Evolutionary conservation across 2,329 filamentous ascomycete species (phyloP), one percentile per base, ranked within the genome.

Genomic region (Ceratocystis destructans): DNA sequence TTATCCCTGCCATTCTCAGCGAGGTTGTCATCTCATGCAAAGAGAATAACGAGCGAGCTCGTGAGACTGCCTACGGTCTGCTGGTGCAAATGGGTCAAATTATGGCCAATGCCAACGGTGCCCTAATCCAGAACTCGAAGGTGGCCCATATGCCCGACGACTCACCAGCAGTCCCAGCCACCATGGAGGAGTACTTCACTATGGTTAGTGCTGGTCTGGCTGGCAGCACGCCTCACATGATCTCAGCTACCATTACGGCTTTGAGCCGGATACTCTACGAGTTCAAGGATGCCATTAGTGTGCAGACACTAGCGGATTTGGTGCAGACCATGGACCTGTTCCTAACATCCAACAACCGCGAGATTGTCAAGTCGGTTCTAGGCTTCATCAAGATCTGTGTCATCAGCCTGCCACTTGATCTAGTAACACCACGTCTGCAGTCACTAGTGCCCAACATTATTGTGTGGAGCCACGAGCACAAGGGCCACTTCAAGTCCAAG

Each of bases 201-300:
- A 99, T 99, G 94, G 89, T 97, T 37, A 96, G 90, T 70, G 94
- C 94, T 62, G 94, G 94, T 77, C 83, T 99, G 64, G 94, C 93
- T 1, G 93, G 92, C 66, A 88, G 87, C 71, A 93, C 91, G 10
- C 92, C 94, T 41, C 93, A 97, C 78, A 96, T 97, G 91, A 92
- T 97, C 69, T 96, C 90, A 5, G 94, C 94, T 0, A 91, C 90
- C n/a, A 92, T 99, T 73, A 97, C 91, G 0, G 93, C 94, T 15
- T 83, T 99, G 46, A 94, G 91, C 15, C 85, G 94, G n/a, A 86
- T 96, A 31, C 83, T 99, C 37, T 97, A 92, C 76, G 89, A 96
- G 73, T 99, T 96, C 79, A 87, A 90, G 70, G 79, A 83, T 37
- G 76, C 82, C 31, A 79, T 97, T 37, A 84, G 83, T 66, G 77